A percentile compares a stretch with the other conserved stretches of the same genome.
Conservation (phyloP, 306 rosid genomes). For the Lablab purpureus region DNA sequence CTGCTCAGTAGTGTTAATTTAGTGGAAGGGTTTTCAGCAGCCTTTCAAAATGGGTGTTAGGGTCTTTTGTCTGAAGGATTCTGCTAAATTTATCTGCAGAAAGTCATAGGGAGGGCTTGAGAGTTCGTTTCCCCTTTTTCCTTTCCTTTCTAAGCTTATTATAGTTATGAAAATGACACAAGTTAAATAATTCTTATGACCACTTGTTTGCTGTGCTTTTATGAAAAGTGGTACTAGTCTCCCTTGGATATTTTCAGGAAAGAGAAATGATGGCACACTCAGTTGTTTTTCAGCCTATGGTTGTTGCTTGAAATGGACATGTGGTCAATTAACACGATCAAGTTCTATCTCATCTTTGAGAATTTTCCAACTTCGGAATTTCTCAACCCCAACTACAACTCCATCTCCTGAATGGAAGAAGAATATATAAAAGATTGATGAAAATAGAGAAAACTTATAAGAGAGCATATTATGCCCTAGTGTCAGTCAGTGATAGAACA, state of each 20-base stretch:
- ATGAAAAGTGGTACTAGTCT: conserved; percentile 10
- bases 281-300: background rate
- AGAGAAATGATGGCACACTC: conserved; percentile 2
- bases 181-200: background rate
- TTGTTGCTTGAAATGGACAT: conserved; percentile 4
- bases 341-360: background rate
- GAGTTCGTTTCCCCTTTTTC: background rate
- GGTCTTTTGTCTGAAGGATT: background rate
- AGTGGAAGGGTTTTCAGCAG: background rate
- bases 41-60: conserved; percentile 1
- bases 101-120: background rate
- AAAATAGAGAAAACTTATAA: background rate
- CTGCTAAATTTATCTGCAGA: background rate
- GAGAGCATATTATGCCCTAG: conserved; percentile 22
- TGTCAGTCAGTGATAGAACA: background rate
- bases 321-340: background rate
- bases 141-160: background rate
- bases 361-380: background rate
- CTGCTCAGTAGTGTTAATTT: background rate
- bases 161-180: conserved; percentile 16
- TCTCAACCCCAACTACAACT: too few relatives aligned
- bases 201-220: conserved; percentile 4
- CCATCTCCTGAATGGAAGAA: too few relatives aligned
- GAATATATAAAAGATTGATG: background rate
- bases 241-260: background rate